Conservation (phyloP, 768 basidiomycete species). For the Artomyces pyxidatus region DNA sequence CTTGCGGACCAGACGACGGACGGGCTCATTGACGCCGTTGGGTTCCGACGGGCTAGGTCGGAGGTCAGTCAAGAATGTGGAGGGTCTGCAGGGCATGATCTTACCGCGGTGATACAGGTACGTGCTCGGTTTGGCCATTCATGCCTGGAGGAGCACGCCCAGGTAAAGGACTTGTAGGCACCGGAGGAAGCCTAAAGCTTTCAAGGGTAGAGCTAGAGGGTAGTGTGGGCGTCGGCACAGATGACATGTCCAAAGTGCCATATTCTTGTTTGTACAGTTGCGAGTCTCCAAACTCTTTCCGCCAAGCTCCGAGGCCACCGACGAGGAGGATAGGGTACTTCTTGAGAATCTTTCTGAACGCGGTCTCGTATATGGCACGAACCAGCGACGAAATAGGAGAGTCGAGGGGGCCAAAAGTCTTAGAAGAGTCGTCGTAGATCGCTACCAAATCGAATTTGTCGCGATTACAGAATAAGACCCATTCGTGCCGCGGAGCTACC, state of each 20-base stretch:
- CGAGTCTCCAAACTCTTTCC: constrained; percentile 40
- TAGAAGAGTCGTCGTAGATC: constrained; percentile 68
- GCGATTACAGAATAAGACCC: constrained; percentile 70
- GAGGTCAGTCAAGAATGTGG: not conserved
- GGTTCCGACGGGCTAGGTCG: constrained; percentile 9
- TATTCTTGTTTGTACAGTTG: too few relatives aligned
- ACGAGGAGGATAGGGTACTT: constrained; percentile 75
- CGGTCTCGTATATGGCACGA: constrained; percentile 62
- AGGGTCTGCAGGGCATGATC: not conserved
- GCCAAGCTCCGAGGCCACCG: constrained; percentile 84
- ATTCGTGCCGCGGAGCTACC: constrained; percentile 63
- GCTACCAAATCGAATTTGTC: constrained; percentile 86
- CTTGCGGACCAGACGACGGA: constrained; percentile 15
- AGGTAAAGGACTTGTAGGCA: constrained; percentile 5
- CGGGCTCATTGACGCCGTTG: constrained; percentile 9
- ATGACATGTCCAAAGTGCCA: too few relatives aligned
- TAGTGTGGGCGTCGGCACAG: not conserved
- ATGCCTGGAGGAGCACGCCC: constrained; percentile 10
- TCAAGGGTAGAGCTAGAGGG: not conserved
- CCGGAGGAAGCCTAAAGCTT: constrained; percentile 2
- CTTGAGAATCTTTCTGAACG: constrained; percentile 63
- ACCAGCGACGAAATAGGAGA: constrained; percentile 54
- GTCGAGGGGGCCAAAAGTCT: constrained; percentile 37
- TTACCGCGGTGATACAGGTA: constrained; percentile 35
- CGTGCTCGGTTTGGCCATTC: constrained; percentile 2